Evolutionary conservation across 139 green algal genomes (phyloP).

Genomic region (Tetraselmis striata): DNA sequence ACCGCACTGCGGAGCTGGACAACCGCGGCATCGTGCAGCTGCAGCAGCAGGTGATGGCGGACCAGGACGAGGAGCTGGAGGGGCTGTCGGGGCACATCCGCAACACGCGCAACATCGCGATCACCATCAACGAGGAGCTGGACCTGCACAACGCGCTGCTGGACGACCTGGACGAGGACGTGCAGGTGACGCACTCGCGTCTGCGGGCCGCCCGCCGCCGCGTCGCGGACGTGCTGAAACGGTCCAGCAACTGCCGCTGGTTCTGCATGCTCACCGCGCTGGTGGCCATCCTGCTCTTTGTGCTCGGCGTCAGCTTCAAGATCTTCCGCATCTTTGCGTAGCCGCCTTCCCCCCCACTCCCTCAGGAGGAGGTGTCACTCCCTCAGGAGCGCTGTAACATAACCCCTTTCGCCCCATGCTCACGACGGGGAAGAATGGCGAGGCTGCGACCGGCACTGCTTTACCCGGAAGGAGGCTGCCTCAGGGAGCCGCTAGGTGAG

Average conservation of each 20-base stretch:
- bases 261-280: not conserved
- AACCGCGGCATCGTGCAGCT: constrained; percentile 53
- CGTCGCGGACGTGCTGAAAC: constrained; percentile 43
- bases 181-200: constrained; percentile 61
- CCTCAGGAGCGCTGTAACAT: too few relatives aligned
- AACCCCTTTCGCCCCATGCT: too few relatives aligned
- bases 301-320: not conserved
- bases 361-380: too few relatives aligned
- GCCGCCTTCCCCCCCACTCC: too few relatives aligned
- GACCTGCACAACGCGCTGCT: constrained; percentile 78
- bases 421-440: too few relatives aligned
- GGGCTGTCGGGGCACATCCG: constrained; percentile 30
- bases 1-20: constrained; percentile 56
- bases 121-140: constrained; percentile 86
- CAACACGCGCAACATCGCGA: constrained; percentile 62
- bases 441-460: too few relatives aligned
- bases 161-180: constrained; percentile 75
- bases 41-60: constrained; percentile 63
- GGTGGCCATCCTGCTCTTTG: not conserved
- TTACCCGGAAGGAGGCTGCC: too few relatives aligned
- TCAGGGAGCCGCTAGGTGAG: too few relatives aligned
- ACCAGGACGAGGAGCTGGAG: constrained; percentile 69
- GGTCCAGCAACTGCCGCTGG: constrained; percentile 28
- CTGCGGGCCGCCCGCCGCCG: constrained; percentile 49
- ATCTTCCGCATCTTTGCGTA: not conserved